Evolutionary conservation across 345 rosid species (phyloP).

Genomic region (Cardiospermum halicacabum): DNA sequence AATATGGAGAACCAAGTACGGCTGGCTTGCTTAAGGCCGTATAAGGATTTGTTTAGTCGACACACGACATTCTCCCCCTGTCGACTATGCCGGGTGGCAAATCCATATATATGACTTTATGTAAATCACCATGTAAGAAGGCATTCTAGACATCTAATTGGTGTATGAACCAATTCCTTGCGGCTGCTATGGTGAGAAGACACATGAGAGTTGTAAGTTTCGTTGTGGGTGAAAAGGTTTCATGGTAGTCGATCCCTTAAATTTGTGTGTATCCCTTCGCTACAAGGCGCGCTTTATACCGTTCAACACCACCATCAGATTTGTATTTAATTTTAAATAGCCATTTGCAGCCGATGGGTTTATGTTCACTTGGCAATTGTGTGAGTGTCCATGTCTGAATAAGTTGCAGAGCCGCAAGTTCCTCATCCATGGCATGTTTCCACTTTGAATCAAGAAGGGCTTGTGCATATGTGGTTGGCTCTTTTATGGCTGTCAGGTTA

Average conservation of each 20-base stretch:
- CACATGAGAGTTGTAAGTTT: neutral
- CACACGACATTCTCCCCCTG: too few species aligned
- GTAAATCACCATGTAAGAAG: neutral
- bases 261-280: neutral
- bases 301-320: neutral
- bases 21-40: too few species aligned
- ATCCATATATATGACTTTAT: neutral
- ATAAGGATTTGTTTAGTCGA: too few species aligned
- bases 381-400: too few species aligned
- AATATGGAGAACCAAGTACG: too few species aligned
- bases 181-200: neutral
- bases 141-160: neutral
- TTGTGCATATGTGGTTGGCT: too few species aligned
- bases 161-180: too few species aligned
- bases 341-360: neutral
- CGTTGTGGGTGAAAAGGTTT: neutral
- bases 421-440: too few species aligned
- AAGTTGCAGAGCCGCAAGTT: too few species aligned
- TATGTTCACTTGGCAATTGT: neutral
- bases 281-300: neutral
- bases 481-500: too few species aligned
- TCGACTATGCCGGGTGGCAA: too few species aligned
- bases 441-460: too few species aligned
- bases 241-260: neutral
- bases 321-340: neutral